phyloP scores from a whole-genome alignment of 306 rosid genomes.

The Castanopsis chinensis region DNA sequence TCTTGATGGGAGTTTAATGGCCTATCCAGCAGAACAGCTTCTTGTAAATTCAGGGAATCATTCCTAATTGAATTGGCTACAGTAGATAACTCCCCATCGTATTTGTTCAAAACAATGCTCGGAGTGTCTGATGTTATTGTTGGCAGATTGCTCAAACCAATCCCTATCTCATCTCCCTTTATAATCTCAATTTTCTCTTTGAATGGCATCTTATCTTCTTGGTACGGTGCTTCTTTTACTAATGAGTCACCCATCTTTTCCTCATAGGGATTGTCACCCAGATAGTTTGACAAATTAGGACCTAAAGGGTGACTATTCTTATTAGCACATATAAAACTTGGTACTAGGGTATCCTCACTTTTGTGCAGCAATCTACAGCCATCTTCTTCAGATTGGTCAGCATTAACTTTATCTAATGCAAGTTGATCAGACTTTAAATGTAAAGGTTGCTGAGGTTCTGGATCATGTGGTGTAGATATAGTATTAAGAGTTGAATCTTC shows the following conservation, averaged over 20 bases:
- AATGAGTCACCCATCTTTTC: conserved; percentile 21
- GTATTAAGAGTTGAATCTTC: conserved; percentile 23
- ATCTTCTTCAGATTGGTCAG: conserved; percentile 28
- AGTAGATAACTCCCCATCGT: conserved; percentile 17
- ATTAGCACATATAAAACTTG: neutral
- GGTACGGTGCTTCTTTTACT: conserved; percentile 27
- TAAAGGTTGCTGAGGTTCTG: conserved; percentile 32
- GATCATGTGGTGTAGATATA: conserved; percentile 20
- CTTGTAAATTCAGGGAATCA: conserved; percentile 24
- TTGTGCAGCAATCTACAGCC: conserved; percentile 17
- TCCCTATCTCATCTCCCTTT: conserved; percentile 23
- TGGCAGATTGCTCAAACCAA: conserved; percentile 13
- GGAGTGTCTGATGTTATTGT: conserved; percentile 8
- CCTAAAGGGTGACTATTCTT: conserved; percentile 3
- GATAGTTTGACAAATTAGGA: conserved; percentile 2
- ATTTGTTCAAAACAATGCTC: neutral
- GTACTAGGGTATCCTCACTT: conserved; percentile 13
- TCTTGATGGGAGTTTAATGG: conserved; percentile 5
- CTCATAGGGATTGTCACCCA: conserved; percentile 1
- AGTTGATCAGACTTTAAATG: conserved; percentile 18
- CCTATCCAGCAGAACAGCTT: conserved; percentile 22
- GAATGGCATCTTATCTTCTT: conserved; percentile 10
- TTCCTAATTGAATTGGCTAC: conserved; percentile 17
- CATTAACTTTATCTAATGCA: conserved; percentile 20
- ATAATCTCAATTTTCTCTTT: conserved; percentile 9